Conservation (phyloP, 2,329 filamentous ascomycete species). For the Alternaria metachromatica region DNA sequence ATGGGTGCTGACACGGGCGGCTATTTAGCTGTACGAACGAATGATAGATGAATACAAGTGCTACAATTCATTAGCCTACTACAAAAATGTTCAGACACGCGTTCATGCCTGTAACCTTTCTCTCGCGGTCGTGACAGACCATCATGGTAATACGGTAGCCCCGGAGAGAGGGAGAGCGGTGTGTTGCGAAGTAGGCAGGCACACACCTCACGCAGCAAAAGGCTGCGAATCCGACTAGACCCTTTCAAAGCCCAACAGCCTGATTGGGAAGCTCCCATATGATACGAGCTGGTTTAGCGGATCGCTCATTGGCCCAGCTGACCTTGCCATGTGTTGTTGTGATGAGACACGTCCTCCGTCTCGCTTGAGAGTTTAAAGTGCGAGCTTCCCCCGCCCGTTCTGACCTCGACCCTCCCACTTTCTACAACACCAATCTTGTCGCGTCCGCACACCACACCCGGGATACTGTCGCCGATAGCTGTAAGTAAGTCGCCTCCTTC, state of each 20-base stretch:
- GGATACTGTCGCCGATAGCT: not conserved
- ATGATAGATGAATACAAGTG: slow-evolving; percentile 13
- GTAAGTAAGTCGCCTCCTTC: slow-evolving; percentile 19
- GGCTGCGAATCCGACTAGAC: not conserved
- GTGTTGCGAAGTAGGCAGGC: not conserved
- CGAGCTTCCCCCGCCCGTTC: slow-evolving; percentile 8
- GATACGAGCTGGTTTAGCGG: not conserved
- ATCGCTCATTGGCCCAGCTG: slow-evolving; percentile 16
- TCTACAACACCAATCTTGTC: slow-evolving; percentile 20
- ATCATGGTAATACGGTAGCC: not conserved
- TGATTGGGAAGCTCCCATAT: not conserved
- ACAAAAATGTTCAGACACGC: not conserved
- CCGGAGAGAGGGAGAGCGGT: not conserved
- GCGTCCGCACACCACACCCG: slow-evolving; percentile 8
- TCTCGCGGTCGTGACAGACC: not conserved
- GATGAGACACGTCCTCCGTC: slow-evolving; percentile 16
- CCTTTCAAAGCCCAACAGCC: not conserved
- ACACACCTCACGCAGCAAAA: not conserved
- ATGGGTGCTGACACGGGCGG: slow-evolving; percentile 6
- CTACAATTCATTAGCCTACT: not conserved
- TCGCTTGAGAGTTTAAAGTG: slow-evolving; percentile 11
- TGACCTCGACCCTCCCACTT: slow-evolving; percentile 10
- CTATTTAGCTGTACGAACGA: slow-evolving; percentile 4
- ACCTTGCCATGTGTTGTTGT: slow-evolving; percentile 23
- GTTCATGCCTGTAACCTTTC: not conserved